Base-by-base conservation (phyloP, 495 filamentous ascomycete genomes). In the Hypoxylon lenormandii region DNA sequence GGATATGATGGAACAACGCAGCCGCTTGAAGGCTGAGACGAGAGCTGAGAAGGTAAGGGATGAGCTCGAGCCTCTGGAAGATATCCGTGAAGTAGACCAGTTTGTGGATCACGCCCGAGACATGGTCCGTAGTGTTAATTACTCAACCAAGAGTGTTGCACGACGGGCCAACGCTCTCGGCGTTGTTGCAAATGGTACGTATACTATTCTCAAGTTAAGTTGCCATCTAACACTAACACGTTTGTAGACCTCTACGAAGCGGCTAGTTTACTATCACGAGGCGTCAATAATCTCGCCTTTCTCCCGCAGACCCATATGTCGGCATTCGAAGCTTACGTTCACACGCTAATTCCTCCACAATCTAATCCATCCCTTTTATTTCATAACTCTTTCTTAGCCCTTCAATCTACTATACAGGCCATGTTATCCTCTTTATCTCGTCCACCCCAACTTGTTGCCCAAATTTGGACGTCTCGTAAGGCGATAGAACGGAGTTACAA, bases 61-160 rank as follows among this genome's bases (percentile, higher is more conserved):
- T 22, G 95, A 99, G 70, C 90, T 90, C 70, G 86, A 90, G 26
- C 93, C 96, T 0, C 79, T 97, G 6, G 88, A 92, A 62, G 93
- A 97, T 60, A 88, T 93, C 49, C 85, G 87, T n/a, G 94, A 97
- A 75, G 93, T 97, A 4, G 95, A 97, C 71, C 88, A 93, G 72
- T 98, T 98, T 76, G 87, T 97, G 48, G 87, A 88, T 46, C 90
- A 96, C 72, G 94, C 95, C 2, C 86, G 93, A 64, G 93, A 97
- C 47, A 92, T 92, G 74, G 89, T 97, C 54, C 88, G 92, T 38
- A 88, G 89, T 65, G 86, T 97, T 65, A 91, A 94, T 70, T 88
- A 87, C 69, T 89, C 92, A 64, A 93, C 91, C 2, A 90, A 89
- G 72, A 92, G 87, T 60, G 85, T 95, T 55, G 89, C 94, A 38